Conservation (phyloP, 1,139 yeast species). For the Kurtzmaniella natalensis region DNA sequence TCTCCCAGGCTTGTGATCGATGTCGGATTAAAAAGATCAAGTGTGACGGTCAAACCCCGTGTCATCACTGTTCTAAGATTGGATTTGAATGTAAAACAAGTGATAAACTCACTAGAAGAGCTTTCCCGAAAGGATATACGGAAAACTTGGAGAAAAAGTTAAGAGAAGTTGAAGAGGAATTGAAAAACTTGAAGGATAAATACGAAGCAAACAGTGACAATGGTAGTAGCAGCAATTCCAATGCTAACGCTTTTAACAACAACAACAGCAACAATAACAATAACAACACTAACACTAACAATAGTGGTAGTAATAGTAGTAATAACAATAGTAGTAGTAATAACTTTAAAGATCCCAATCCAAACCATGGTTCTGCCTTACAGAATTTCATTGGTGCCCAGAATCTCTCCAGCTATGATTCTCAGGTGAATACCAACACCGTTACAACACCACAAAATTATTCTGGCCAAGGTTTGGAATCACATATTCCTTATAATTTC, state of each 20-base stretch:
- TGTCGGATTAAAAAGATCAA: constrained; percentile 73
- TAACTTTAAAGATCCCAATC: neutral
- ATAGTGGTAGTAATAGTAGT: neutral
- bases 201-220: constrained; percentile 7
- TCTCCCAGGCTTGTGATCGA: constrained; percentile 77
- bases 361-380: neutral
- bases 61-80: constrained; percentile 60
- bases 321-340: neutral
- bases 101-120: constrained; percentile 67
- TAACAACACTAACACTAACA: constrained; percentile 5
- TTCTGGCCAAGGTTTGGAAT: neutral
- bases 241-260: neutral
- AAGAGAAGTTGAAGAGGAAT: constrained; percentile 57
- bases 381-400: too few relatives aligned
- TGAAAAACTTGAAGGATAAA: constrained; percentile 29
- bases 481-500: neutral
- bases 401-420: too few relatives aligned
- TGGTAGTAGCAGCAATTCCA: neutral
- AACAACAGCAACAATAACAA: neutral
- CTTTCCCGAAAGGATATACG: constrained; percentile 74
- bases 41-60: constrained; percentile 71
- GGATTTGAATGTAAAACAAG: constrained; percentile 67
- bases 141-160: constrained; percentile 65
- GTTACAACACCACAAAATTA: neutral
- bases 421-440: too few relatives aligned